Conservation (phyloP, 2,329 filamentous ascomycete species). For the Scortechinia acanthostroma region DNA sequence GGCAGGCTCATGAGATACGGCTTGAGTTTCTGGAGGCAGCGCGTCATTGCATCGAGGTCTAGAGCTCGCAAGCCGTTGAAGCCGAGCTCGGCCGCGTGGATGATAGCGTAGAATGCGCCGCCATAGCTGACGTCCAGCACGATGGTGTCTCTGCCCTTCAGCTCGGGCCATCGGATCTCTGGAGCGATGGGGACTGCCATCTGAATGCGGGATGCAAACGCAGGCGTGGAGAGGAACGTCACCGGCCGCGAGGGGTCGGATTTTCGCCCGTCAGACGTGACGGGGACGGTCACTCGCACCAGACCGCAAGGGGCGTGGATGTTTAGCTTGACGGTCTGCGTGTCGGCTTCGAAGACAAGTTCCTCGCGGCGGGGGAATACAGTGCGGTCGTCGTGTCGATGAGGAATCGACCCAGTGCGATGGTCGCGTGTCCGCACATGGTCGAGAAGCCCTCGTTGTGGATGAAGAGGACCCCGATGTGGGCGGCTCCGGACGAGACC, state of each 20-base stretch:
- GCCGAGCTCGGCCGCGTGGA: slow-evolving; percentile 24
- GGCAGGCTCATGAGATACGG: slow-evolving; percentile 7
- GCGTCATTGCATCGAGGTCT: slow-evolving; percentile 19
- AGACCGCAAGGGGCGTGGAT: slow-evolving; percentile 36
- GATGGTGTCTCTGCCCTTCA: slow-evolving; percentile 15
- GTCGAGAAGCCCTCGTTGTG: slow-evolving; percentile 38
- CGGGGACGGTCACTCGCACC: slow-evolving; percentile 28
- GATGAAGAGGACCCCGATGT: slow-evolving; percentile 37
- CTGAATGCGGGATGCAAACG: slow-evolving; percentile 23
- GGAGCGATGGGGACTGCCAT: slow-evolving; percentile 17
- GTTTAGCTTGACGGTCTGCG: slow-evolving; percentile 16
- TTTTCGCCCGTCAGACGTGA: slow-evolving; percentile 10
- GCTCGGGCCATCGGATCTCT: slow-evolving; percentile 24
- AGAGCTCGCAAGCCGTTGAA: slow-evolving; percentile 19
- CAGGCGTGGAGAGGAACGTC: slow-evolving; percentile 29
- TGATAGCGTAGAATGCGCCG: slow-evolving; percentile 31
- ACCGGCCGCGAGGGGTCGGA: slow-evolving; percentile 27
- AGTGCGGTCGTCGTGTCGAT: slow-evolving; percentile 26
- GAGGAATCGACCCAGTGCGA: slow-evolving; percentile 34
- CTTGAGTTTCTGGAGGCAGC: slow-evolving; percentile 19
- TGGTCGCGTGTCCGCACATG: slow-evolving; percentile 42
- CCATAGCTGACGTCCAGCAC: slow-evolving; percentile 28
- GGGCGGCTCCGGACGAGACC: slow-evolving; percentile 23
- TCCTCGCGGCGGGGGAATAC: slow-evolving; percentile 26
- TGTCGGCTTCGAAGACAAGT: slow-evolving; percentile 14